Percentiles rank a stretch among this genome's conserved stretches.
Evolutionary conservation across 768 basidiomycete species (phyloP).

Genomic region (Naematelia encephala): DNA sequence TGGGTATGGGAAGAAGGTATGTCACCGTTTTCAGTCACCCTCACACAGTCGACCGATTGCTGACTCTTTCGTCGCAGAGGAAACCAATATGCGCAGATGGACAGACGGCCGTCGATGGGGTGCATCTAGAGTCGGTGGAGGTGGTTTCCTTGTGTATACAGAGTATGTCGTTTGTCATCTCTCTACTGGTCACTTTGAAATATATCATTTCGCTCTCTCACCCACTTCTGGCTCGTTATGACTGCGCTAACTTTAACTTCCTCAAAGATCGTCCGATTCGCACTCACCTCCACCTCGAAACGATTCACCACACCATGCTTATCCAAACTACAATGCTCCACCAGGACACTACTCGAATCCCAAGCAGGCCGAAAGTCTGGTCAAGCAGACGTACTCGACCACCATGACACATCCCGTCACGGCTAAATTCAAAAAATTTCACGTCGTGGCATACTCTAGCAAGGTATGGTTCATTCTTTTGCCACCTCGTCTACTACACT

Average conservation of each 20-base stretch:
- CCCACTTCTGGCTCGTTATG: too few species aligned
- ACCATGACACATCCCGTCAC: conserved; percentile 37
- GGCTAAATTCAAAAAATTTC: conserved; percentile 40
- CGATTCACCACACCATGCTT: conserved; percentile 13
- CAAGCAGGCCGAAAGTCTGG: conserved; percentile 26
- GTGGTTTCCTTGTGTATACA: conserved; percentile 44
- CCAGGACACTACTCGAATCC: conserved; percentile 11
- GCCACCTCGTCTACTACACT: background rate
- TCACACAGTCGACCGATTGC: background rate
- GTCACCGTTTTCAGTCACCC: background rate
- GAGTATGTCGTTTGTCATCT: conserved; percentile 26
- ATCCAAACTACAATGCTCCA: background rate
- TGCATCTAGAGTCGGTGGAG: conserved; percentile 41
- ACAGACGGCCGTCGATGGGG: conserved; percentile 46
- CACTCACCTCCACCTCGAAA: conserved; percentile 18
- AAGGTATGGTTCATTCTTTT: conserved; percentile 15
- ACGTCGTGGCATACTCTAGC: conserved; percentile 44
- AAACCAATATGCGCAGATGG: conserved; percentile 47
- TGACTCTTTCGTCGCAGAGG: conserved; percentile 22
- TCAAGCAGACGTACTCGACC: conserved; percentile 49
- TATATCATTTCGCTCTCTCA: too few species aligned
- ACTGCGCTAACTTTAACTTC: background rate
- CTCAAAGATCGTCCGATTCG: background rate
- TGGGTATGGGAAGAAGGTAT: conserved; percentile 50
- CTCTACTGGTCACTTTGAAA: too few species aligned